These are phyloP conservation scores for Geotrichum citri-aurantii DNA, from an alignment of 1,139 yeast species.

Conservation along the genomic window DNA sequence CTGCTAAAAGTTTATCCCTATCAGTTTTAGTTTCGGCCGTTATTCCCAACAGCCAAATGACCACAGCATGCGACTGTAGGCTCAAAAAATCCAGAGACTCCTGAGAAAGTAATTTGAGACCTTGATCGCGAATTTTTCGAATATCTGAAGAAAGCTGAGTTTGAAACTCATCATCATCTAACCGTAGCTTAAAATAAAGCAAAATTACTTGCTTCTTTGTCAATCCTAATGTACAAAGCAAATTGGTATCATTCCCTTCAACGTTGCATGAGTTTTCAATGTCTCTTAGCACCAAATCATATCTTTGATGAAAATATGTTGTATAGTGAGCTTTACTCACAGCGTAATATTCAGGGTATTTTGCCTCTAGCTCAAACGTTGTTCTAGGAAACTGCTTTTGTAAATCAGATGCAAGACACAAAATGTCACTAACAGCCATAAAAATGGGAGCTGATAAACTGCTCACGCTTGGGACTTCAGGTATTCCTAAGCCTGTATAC, in stretches of 20 bases:
- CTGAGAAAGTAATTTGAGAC: conserved; percentile 9
- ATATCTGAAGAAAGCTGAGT: conserved; percentile 16
- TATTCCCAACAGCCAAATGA: conserved; percentile 25
- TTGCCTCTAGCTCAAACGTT: not conserved
- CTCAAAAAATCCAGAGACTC: conserved; percentile 10
- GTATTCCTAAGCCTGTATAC: not conserved
- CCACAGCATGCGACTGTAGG: conserved; percentile 20
- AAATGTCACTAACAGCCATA: not conserved
- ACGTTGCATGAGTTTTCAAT: not conserved
- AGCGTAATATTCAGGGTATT: not conserved
- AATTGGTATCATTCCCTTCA: not conserved
- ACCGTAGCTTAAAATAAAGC: conserved; percentile 20
- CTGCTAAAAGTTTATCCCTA: conserved; percentile 17
- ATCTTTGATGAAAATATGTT: conserved; percentile 1
- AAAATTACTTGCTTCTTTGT: conserved; percentile 13
- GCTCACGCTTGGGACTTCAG: not conserved
- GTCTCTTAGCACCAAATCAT: not conserved
- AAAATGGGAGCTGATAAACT: not conserved
- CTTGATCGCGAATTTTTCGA: conserved; percentile 14
- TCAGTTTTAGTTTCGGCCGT: conserved; percentile 19
- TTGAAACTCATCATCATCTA: conserved; percentile 21
- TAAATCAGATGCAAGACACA: conserved; percentile 4
- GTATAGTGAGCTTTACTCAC: conserved; percentile 4
- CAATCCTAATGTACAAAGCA: conserved; percentile 2
- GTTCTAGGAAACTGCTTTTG: not conserved